Evolutionary conservation across 1,139 yeast genomes (phyloP).

Genomic region (Eremothecium coryli): DNA sequence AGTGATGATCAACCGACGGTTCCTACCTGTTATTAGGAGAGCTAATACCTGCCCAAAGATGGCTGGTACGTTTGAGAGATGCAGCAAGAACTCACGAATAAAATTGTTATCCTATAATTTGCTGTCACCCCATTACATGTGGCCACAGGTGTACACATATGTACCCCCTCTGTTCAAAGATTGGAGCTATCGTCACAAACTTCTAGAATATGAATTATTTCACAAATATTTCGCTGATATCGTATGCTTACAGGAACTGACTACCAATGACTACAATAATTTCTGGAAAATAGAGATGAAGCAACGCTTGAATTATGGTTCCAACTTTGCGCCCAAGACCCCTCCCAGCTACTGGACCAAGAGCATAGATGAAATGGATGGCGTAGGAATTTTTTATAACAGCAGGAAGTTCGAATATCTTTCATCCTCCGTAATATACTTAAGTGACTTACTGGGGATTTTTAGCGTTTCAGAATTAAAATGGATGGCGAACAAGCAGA

Average conservation of each 20-base stretch:
- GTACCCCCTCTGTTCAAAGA: conserved; percentile 38
- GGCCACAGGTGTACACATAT: conserved; percentile 47
- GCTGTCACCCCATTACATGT: conserved; percentile 46
- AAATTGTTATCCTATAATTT: conserved; percentile 41
- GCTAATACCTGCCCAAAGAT: too few species aligned
- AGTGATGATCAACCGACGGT: conserved; percentile 12
- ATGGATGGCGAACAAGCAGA: conserved; percentile 31
- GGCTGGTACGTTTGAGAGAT: too few species aligned
- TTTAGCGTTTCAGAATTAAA: conserved; percentile 34
- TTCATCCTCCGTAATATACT: conserved; percentile 36
- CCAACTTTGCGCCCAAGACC: conserved; percentile 41
- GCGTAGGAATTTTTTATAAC: conserved; percentile 47
- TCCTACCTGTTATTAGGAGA: conserved; percentile 15
- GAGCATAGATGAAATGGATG: conserved; percentile 42
- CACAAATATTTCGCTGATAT: conserved; percentile 40
- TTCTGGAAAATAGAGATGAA: conserved; percentile 35
- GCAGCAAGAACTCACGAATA: conserved; percentile 9
- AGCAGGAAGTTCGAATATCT: conserved; percentile 38
- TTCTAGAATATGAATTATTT: conserved; percentile 36
- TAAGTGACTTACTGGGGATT: conserved; percentile 35
- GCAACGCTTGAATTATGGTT: conserved; percentile 32
- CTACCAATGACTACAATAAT: conserved; percentile 36
- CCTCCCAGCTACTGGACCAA: conserved; percentile 44
- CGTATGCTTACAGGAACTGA: conserved; percentile 57
- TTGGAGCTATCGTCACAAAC: conserved; percentile 42